These are phyloP conservation scores for Neopestalotiopsis sp. DNA, from an alignment of 2,329 filamentous ascomycete genomes.

Conservation along the genomic window DNA sequence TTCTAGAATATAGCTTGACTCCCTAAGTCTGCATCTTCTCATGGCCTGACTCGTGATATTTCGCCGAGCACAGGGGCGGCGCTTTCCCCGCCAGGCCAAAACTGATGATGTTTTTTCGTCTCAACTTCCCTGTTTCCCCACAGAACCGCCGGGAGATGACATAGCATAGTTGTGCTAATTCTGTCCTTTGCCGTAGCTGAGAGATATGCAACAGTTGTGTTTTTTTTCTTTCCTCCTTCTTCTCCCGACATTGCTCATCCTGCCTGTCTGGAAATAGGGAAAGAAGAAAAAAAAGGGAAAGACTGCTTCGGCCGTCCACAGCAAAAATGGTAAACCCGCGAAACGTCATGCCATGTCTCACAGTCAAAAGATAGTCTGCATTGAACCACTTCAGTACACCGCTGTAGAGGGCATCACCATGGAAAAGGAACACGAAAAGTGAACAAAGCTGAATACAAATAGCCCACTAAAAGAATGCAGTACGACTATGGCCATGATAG, in stretches of 20 bases:
- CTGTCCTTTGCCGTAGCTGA: neutral
- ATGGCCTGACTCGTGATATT: conserved; percentile 12
- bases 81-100: conserved; percentile 15
- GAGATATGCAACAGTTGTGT: neutral
- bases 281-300: neutral
- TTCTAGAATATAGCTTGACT: conserved; percentile 6
- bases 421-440: neutral
- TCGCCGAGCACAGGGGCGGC: conserved; percentile 12
- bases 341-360: conserved; percentile 14
- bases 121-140: conserved; percentile 14
- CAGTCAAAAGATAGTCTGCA: neutral
- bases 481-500: neutral
- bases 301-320: neutral
- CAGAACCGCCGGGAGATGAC: conserved; percentile 17
- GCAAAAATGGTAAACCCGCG: neutral
- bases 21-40: neutral
- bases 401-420: too few relatives aligned
- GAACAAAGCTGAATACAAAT: neutral
- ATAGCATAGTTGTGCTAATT: conserved; percentile 1
- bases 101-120: conserved; percentile 16
- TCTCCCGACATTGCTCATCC: too few relatives aligned
- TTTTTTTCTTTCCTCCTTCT: neutral
- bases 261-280: too few relatives aligned
- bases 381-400: neutral
- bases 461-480: neutral